Base-by-base conservation (phyloP, 148 eudicot species). In the Chenopodium berlandieri region DNA sequence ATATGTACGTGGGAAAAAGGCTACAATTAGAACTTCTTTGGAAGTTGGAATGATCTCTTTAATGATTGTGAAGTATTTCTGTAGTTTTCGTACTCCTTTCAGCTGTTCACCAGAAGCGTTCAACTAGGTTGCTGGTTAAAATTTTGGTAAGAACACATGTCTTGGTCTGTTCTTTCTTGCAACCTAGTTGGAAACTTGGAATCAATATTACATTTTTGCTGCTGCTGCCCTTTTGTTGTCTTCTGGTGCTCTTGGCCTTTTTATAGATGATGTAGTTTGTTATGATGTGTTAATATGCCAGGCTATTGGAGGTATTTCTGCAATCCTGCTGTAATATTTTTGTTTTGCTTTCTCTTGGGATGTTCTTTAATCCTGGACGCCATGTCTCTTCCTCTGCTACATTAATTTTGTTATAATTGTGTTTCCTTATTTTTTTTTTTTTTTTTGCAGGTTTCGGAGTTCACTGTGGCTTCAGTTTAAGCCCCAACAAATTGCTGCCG, bases 401-500 rank as follows among this genome's bases (percentile, higher is more conserved):
- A 23, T 9, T 62, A 2, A 50, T 37, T 31, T 7, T 71, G 64
- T 23, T 75, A 20, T 13, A 50, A 54, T 40, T 40, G 44, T 40
- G 8, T 40, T 40, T 40, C 44, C 5, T 40, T 46, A n/a, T 27
- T 27, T 27, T 27, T 27, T 27, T 27, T 27, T 52, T 70, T 73
- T 75, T 1, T 83, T 80, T 82, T 91, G 88, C 85, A 97, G 99
- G 93, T 90, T 97, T 73, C 85, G 95, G 62, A 97, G 94, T 83
- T 92, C 99, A 3, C 87, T 96, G 34, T 96, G 99, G 97, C 97
- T 96, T 71, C 99, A 96, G 78, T 96, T 92, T 83, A 97, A 97
- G 81, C 99, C 99, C 25, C 92, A 92, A 75, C 94, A 97, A 84
- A 97, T 97, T 80, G 99, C 99, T 84, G 98, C 98, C 67, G 99